phyloP scores from a whole-genome alignment of 306 rosid species.

The Albizia julibrissin region DNA sequence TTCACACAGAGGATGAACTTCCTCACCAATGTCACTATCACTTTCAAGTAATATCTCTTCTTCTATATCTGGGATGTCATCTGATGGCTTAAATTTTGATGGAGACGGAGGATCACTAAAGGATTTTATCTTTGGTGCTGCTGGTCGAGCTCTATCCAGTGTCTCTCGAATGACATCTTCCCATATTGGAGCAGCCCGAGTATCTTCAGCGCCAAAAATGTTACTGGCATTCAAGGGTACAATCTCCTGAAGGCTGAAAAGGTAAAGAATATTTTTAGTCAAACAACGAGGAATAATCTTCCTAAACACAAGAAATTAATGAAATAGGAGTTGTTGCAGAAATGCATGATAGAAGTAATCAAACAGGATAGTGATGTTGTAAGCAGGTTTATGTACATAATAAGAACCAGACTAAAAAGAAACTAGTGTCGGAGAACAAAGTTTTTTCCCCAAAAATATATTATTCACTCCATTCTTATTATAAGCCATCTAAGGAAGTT shows the following conservation, averaged over 20 bases:
- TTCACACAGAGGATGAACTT: slow-evolving; percentile 76
- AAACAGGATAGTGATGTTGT: not conserved
- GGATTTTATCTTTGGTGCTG: slow-evolving; percentile 58
- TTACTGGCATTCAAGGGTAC: slow-evolving; percentile 94
- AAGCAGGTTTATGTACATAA: not conserved
- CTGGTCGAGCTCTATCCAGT: slow-evolving; percentile 65
- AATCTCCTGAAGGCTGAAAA: slow-evolving; percentile 94
- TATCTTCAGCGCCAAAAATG: slow-evolving; percentile 94
- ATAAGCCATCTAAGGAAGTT: not conserved
- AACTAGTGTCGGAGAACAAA: not conserved
- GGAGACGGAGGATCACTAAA: slow-evolving; percentile 99
- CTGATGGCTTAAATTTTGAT: slow-evolving; percentile 78
- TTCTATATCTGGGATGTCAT: slow-evolving; percentile 70
- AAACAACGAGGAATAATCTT: slow-evolving; percentile 26
- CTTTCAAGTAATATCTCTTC: slow-evolving; percentile 80
- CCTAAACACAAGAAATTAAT: slow-evolving; percentile 7
- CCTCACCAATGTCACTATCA: slow-evolving; percentile 90
- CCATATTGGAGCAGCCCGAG: slow-evolving; percentile 81
- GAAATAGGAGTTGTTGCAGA: slow-evolving; percentile 24
- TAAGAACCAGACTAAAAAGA: not conserved
- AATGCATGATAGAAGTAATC: not conserved
- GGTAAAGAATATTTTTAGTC: slow-evolving; percentile 29
- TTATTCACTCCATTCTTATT: not conserved
- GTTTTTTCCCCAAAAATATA: not conserved
- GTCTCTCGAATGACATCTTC: slow-evolving; percentile 85